Evolutionary conservation across 2,329 filamentous ascomycete species (phyloP).

Genomic region (Domatiomyces catenatus): DNA sequence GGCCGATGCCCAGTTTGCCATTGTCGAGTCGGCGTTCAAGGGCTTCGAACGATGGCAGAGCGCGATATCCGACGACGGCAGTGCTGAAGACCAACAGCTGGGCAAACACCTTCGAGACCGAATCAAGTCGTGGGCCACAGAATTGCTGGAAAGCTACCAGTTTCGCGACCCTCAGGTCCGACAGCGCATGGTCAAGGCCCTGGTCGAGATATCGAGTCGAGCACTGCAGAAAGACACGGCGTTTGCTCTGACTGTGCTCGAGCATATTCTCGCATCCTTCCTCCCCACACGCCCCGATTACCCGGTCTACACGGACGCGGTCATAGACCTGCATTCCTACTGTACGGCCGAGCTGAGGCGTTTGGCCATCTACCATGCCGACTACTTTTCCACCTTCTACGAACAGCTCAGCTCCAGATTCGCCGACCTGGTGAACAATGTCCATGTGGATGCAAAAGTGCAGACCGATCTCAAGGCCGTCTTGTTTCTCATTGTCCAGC

Average conservation of each 20-base stretch:
- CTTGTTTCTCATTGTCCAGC: conserved; percentile 88
- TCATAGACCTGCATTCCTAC: conserved; percentile 74
- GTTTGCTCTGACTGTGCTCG: conserved; percentile 78
- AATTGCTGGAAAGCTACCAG: conserved; percentile 24
- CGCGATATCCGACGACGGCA: conserved; percentile 26
- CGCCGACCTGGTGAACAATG: conserved; percentile 59
- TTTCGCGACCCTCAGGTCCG: conserved; percentile 62
- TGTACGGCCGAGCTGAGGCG: conserved; percentile 78
- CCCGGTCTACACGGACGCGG: conserved; percentile 65
- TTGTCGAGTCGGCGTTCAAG: conserved; percentile 76
- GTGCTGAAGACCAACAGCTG: conserved; percentile 33
- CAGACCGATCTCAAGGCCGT: conserved; percentile 79
- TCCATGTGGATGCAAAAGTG: conserved; percentile 63
- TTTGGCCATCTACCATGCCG: conserved; percentile 76
- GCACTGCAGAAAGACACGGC: conserved; percentile 60
- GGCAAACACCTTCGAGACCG: conserved; percentile 24
- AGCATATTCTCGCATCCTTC: conserved; percentile 76
- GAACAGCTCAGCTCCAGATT: conserved; percentile 73
- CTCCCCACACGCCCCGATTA: conserved; percentile 57
- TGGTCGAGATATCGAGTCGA: conserved; percentile 70
- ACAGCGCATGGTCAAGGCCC: conserved; percentile 64
- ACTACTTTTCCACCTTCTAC: conserved; percentile 77
- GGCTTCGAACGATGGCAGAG: conserved; percentile 72
- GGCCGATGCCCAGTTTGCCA: conserved; percentile 76
- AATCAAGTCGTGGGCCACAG: conserved; percentile 28